phyloP scores from a whole-genome alignment of 2,329 filamentous ascomycete genomes.

The Epichloe bromicola region DNA sequence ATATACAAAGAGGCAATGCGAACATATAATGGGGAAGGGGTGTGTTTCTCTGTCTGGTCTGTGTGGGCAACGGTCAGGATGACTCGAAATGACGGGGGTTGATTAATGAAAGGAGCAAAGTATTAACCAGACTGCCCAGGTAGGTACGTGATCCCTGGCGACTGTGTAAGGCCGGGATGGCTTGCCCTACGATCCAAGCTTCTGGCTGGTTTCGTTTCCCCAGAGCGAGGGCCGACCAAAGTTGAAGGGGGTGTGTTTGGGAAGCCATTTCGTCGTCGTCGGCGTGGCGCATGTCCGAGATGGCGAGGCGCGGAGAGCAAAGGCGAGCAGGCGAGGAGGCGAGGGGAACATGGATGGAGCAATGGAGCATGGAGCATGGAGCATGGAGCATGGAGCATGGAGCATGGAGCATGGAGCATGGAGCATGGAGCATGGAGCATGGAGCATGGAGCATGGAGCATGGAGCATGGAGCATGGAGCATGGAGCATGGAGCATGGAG shows the following conservation, averaged over 20 bases:
- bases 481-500: neutral
- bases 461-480: neutral
- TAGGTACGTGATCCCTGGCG: neutral
- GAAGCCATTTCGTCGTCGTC: neutral
- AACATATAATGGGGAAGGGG: neutral
- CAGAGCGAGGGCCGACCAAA: too few species aligned
- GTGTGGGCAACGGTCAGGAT: neutral
- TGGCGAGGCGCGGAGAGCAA: neutral
- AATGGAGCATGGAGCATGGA: too few species aligned
- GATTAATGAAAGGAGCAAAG: neutral
- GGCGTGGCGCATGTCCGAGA: slow-evolving; percentile 5
- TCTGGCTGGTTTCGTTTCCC: neutral
- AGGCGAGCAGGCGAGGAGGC: too few species aligned
- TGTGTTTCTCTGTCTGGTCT: too few species aligned
- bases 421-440: neutral
- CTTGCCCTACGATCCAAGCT: neutral
- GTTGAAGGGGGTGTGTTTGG: neutral
- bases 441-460: neutral
- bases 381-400: neutral
- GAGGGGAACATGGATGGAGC: neutral
- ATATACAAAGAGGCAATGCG: neutral
- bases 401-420: too few species aligned
- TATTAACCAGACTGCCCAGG: too few species aligned
- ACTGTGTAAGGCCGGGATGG: neutral
- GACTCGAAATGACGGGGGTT: neutral